Conservation (phyloP, 805 yeast species). For the Yarrowia porcina region DNA sequence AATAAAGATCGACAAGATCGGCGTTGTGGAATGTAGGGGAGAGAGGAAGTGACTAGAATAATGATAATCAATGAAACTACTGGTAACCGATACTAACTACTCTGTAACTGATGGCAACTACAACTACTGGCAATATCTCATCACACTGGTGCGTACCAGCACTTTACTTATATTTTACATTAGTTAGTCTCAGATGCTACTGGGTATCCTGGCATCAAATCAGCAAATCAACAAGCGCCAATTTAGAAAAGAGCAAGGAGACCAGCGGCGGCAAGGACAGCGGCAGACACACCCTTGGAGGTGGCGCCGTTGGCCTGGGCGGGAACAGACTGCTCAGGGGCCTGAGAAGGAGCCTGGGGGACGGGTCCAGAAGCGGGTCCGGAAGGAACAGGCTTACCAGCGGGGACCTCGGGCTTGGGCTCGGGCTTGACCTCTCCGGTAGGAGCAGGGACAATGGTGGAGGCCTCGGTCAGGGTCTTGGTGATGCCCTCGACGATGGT, state of each 20-base stretch:
- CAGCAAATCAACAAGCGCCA: not conserved
- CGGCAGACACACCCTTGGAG: conserved; percentile 17
- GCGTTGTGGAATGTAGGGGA: not conserved
- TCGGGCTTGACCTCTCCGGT: too few species aligned
- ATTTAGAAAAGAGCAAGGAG: conserved; percentile 19
- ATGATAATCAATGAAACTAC: too few species aligned
- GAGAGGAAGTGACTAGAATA: too few species aligned
- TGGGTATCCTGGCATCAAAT: conserved; percentile 16
- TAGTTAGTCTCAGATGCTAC: conserved; percentile 17
- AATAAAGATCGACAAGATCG: not conserved
- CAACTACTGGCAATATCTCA: too few species aligned
- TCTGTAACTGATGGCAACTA: too few species aligned
- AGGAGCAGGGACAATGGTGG: conserved; percentile 21
- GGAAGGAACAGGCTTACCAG: not conserved
- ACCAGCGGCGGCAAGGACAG: conserved; percentile 22
- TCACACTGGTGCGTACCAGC: too few species aligned
- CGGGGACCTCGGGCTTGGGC: not conserved
- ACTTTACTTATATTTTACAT: not conserved
- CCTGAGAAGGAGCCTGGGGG: conserved; percentile 15
- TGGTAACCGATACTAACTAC: too few species aligned
- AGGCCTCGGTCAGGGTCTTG: conserved; percentile 1
- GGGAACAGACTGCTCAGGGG: conserved; percentile 6
- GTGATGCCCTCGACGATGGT: conserved; percentile 26
- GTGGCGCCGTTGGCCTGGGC: conserved; percentile 22
- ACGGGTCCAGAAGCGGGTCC: not conserved